Evolutionary conservation across 2,329 filamentous ascomycete genomes (phyloP).

Genomic region (Macrophomina phaseolina): DNA sequence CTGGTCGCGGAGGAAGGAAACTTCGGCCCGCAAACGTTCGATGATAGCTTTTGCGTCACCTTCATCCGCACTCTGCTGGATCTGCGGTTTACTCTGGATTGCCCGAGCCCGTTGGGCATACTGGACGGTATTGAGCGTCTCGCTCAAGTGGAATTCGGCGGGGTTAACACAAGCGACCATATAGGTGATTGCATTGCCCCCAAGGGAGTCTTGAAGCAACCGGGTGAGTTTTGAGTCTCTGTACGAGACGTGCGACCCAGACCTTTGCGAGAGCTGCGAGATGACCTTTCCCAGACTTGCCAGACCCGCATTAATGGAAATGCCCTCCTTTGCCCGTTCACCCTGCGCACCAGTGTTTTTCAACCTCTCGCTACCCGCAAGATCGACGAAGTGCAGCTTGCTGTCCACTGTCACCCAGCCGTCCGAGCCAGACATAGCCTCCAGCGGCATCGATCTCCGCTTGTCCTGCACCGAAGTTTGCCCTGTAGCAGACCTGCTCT

Average conservation of each 20-base stretch:
- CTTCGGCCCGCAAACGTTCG: constrained; percentile 90
- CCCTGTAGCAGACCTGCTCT: constrained; percentile 55
- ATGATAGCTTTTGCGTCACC: constrained; percentile 93
- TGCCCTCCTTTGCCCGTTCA: constrained; percentile 92
- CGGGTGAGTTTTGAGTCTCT: constrained; percentile 97
- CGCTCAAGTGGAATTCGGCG: constrained; percentile 94
- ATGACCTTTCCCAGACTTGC: constrained; percentile 97
- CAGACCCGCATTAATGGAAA: constrained; percentile 96
- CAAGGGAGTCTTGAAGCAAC: constrained; percentile 92
- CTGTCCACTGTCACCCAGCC: constrained; percentile 86
- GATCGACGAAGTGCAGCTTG: constrained; percentile 97
- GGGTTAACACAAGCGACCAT: constrained; percentile 99
- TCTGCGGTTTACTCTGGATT: constrained; percentile 96
- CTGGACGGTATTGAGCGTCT: constrained; percentile 94
- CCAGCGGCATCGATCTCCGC: constrained; percentile 83
- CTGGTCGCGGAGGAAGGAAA: constrained; percentile 91
- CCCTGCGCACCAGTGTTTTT: constrained; percentile 98
- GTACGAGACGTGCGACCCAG: constrained; percentile 92
- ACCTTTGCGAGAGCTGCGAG: constrained; percentile 89
- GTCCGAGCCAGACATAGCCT: constrained; percentile 71
- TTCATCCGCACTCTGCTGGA: constrained; percentile 87
- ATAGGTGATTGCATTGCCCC: constrained; percentile 96
- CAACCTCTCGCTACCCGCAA: constrained; percentile 93
- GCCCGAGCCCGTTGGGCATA: constrained; percentile 95
- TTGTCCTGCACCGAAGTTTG: constrained; percentile 70